Evolutionary conservation across 2,329 filamentous ascomycete genomes (phyloP).

Genomic region (Ambrosiella beaveri): DNA sequence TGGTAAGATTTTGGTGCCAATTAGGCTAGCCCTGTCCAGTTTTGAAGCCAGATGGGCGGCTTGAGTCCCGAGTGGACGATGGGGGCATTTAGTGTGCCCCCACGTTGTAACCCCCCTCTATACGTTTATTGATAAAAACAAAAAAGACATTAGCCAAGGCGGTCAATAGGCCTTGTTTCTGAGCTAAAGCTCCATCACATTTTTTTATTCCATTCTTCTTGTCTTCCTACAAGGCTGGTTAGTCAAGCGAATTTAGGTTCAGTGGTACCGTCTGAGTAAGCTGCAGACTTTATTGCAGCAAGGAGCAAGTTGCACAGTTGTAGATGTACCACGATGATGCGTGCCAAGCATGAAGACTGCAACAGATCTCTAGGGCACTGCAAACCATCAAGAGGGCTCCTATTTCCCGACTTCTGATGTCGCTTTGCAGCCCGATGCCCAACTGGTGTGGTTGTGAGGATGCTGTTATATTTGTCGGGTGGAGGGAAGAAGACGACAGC

Average conservation of each 20-base stretch:
- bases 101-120: background rate
- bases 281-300: no score
- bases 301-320: no score
- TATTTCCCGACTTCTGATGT: background rate
- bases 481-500: no score
- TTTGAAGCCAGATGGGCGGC: background rate
- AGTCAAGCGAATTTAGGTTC: background rate
- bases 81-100: background rate
- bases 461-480: no score
- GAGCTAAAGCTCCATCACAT: background rate
- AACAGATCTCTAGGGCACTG: background rate
- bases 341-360: background rate
- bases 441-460: no score
- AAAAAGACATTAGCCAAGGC: no score
- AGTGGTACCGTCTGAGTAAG: no score
- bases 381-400: background rate
- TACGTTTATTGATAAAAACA: background rate
- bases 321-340: background rate
- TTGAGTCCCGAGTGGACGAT: background rate
- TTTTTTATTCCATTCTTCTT: background rate
- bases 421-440: no score
- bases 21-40: background rate
- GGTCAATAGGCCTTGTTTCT: no score
- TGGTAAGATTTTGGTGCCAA: background rate
- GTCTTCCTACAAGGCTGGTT: background rate